Percentiles rank a stretch among this genome's conserved stretches.
Evolutionary conservation across 2,329 filamentous ascomycete species (phyloP).

Genomic region (Venturia asperata): DNA sequence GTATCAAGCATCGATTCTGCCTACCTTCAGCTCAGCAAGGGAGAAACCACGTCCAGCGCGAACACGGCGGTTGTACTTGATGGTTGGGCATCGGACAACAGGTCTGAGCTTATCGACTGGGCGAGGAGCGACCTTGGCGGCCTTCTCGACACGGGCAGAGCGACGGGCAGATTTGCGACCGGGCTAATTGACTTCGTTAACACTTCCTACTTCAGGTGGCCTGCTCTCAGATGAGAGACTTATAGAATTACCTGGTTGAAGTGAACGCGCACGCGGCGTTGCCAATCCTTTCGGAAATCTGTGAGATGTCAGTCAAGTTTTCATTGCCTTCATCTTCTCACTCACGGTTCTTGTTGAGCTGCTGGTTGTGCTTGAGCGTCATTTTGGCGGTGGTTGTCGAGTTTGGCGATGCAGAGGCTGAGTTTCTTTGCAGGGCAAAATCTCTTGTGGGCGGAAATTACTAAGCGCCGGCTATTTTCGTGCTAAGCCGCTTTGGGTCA

Average conservation of each 20-base stretch:
- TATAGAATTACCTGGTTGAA: constrained; percentile 91
- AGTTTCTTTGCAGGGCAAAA: neutral
- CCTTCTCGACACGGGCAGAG: constrained; percentile 87
- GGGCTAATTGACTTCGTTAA: constrained; percentile 54
- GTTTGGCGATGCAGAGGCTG: neutral
- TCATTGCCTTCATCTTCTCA: neutral
- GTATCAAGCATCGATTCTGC: constrained; percentile 23
- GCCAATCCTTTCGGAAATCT: constrained; percentile 99
- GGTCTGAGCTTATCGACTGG: constrained; percentile 96
- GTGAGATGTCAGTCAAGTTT: constrained; percentile 31
- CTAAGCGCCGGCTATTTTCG: neutral
- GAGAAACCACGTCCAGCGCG: constrained; percentile 97
- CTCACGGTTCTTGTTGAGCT: constrained; percentile 81
- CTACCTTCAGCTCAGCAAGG: constrained; percentile 95
- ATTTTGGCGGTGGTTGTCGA: constrained; percentile 17
- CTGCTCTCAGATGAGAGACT: constrained; percentile 44
- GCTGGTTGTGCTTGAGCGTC: constrained; percentile 99
- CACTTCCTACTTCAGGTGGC: constrained; percentile 38
- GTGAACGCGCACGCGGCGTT: constrained; percentile 96
- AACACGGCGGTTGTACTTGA: constrained; percentile 99
- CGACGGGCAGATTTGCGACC: constrained; percentile 93
- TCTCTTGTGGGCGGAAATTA: neutral
- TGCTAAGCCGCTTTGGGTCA: neutral
- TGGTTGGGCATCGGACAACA: constrained; percentile 91
- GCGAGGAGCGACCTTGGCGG: constrained; percentile 87